Base-by-base conservation (phyloP, 129 eudicot genomes). In the Centrapalus pauciflorus region DNA sequence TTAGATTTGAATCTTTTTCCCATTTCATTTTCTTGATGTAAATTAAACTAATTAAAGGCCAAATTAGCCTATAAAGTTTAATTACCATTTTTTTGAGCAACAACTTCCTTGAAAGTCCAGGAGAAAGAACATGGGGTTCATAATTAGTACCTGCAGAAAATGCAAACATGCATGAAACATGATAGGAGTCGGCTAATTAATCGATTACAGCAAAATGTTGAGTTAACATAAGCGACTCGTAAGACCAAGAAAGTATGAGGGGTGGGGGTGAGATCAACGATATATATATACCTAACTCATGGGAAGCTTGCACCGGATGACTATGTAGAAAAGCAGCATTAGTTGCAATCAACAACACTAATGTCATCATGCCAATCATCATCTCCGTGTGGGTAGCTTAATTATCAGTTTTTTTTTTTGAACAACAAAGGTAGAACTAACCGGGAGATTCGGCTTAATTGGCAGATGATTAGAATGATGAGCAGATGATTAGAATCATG, bases 91-190 rank as follows among this genome's bases (percentile, higher is more conserved):
- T 55, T 33, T 55, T 55, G 54, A 77, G 72, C 60, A 66, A 71
- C 78, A 86, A 73, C 71, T 86, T 86, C 76, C 89, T 83, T 59
- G 89, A 77, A 16, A 80, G 62, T 43, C 41, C 56, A 69, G 55
- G 45, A 30, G 55, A 63, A 66, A 58, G 29, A 65, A 72, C 24
- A 55, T 64, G 66, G n/a, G 54, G 70, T 9, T 64, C 45, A 69
- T 27, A 37, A 71, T 62, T 55, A 74, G 16, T 14, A 16, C 51
- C 87, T 78, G 76, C 82, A 49, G 24, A 65, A 7, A 46, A 59
- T 30, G 43, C 58, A 12, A 59, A 16, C 60, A 63, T 64, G 48
- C 49, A 55, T 27, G 48, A 40, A 55, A 55, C 68, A 21, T 60
- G 40, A 30, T 50, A 0, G 35, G 14, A 0, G n/a, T n/a, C n/a